Conservation (phyloP, 2,329 filamentous ascomycete genomes). For the Beauveria caledonica region DNA sequence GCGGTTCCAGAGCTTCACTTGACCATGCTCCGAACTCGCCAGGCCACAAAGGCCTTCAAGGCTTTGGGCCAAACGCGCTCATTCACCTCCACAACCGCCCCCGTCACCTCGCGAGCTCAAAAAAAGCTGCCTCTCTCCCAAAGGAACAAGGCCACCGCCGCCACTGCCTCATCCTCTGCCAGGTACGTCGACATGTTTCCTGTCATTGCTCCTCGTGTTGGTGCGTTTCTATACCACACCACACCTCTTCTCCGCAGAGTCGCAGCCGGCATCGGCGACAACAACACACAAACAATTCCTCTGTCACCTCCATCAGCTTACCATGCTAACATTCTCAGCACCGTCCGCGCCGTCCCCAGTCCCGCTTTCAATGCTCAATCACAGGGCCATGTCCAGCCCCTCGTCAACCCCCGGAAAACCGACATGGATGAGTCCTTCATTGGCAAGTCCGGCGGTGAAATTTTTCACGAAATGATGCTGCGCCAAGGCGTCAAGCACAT, state of each 20-base stretch:
- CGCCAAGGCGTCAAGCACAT: constrained; percentile 86
- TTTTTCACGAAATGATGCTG: constrained; percentile 99
- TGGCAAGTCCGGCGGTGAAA: constrained; percentile 89
- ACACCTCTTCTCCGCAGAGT: not conserved
- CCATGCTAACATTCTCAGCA: constrained; percentile 15
- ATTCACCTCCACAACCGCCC: constrained; percentile 33
- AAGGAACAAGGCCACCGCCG: constrained; percentile 42
- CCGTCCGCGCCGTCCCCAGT: constrained; percentile 52
- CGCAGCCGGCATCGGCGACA: constrained; percentile 12
- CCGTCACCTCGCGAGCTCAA: constrained; percentile 26
- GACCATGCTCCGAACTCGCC: constrained; percentile 43
- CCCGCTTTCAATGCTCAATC: constrained; percentile 48
- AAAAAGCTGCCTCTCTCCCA: constrained; percentile 33
- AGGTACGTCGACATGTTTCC: constrained; percentile 38
- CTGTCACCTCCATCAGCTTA: not conserved
- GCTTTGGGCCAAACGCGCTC: constrained; percentile 32
- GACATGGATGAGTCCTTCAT: constrained; percentile 83
- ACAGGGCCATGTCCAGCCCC: constrained; percentile 58
- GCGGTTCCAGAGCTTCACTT: constrained; percentile 5
- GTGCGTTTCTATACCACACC: not conserved
- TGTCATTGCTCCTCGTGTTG: not conserved
- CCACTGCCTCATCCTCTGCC: constrained; percentile 29
- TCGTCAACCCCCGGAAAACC: constrained; percentile 50
- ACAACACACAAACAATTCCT: not conserved
- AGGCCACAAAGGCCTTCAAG: constrained; percentile 39